Base-by-base conservation (phyloP, 371 early-diverging fungal species). In the Rhizopus stolonifer region DNA sequence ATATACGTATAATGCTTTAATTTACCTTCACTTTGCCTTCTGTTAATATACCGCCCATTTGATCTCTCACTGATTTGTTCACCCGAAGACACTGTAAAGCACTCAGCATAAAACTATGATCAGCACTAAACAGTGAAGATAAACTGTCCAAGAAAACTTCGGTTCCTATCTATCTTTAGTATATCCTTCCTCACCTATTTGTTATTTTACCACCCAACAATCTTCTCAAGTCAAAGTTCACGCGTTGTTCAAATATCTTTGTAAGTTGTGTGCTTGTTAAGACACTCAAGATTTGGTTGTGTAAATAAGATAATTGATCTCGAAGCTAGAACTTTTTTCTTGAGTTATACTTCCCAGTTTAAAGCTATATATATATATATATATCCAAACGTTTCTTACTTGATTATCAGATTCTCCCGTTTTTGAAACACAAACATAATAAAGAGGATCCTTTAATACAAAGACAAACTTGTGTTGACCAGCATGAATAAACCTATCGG, bases 201-300 rank as follows among this genome's bases (percentile, higher is more conserved):
- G 22, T 29, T 21, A 19, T 3, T 23, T 50, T 54, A 75, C 87
- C 88, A 52, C 81, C 80, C 15, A 95, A 64, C 25, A 93, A 61
- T 57, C 87, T 81, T 34, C 98, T 77, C 43, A 97, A 68, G 73
- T 97, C 98, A 76, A 89, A 95, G 69, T 93, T 95, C 40, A 79
- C 80, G 3, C 91, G 79, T 56, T 90, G 85, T 45, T 93, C 88
- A 58, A 96, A 96, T 42, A 95, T 93, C 44, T 77, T 72, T 9
- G 85, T 86, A 56, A 97, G 71, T 64, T 96, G 95, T 10, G 85
- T 70, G 5, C 76, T 70, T 2, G 96, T 94, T 33, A 96, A 70
- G 3, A 89, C 88, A 59, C 93, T 92, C 14, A 95, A 60, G 29
- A 97, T 87, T 63, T 94, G 95, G 53, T 87, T 82, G 57, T 94